Conservation (phyloP, 2,329 filamentous ascomycete species). For the Trichophyton rubrum region DNA sequence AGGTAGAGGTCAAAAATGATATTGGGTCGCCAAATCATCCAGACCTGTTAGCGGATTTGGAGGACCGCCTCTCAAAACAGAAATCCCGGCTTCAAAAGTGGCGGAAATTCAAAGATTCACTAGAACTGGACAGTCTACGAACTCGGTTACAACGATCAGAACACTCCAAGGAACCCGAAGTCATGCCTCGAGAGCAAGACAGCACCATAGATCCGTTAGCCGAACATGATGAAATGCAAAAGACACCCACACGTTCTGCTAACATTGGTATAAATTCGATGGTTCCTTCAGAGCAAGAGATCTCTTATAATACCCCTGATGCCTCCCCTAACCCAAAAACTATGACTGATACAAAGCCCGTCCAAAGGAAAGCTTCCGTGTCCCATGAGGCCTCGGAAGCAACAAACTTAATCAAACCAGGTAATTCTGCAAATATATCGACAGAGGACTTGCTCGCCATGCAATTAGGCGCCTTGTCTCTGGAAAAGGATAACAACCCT, state of each 20-base stretch:
- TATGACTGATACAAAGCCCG: not conserved
- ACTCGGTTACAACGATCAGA: not conserved
- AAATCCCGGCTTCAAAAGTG: slow-evolving; percentile 57
- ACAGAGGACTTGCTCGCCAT: not conserved
- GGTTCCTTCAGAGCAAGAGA: not conserved
- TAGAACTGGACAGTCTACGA: slow-evolving; percentile 2
- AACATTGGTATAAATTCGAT: not conserved
- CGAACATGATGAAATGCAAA: not conserved
- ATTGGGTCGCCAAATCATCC: slow-evolving; percentile 15
- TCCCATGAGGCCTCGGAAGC: not conserved
- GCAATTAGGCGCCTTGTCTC: not conserved
- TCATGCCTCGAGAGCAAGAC: not conserved
- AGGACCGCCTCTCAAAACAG: slow-evolving; percentile 54
- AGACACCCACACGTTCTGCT: not conserved
- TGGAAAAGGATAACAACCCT: not conserved
- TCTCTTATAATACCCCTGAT: not conserved
- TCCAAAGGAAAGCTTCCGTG: not conserved
- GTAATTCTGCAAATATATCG: not conserved
- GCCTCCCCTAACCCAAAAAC: not conserved
- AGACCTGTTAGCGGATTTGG: slow-evolving; percentile 53
- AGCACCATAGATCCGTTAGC: not conserved
- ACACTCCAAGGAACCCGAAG: not conserved
- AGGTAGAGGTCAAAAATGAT: slow-evolving; percentile 39
- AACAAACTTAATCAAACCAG: too few relatives aligned
- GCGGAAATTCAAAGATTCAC: slow-evolving; percentile 49